A percentile compares a stretch with the other conserved stretches of the same genome.
Evolutionary conservation across 208 protist genomes (phyloP).

Genomic region (Vickermania spadyakhi): DNA sequence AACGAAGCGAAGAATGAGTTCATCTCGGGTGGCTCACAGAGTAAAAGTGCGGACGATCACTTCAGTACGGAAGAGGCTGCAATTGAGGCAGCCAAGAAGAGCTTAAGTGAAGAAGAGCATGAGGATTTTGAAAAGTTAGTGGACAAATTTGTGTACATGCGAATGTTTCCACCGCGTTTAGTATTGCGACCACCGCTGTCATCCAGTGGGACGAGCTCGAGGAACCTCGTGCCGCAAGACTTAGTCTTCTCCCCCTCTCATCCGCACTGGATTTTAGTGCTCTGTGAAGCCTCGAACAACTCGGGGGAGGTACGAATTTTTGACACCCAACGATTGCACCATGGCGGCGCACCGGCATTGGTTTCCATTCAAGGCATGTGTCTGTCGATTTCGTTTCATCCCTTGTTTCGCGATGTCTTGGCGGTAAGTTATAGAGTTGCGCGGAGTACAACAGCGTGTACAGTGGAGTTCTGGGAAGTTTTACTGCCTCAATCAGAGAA

Average conservation of each 20-base stretch:
- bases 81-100: not conserved
- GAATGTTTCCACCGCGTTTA: constrained; percentile 45
- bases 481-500: no score
- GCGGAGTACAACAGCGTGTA: constrained; percentile 56
- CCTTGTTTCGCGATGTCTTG: constrained; percentile 67
- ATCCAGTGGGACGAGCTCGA: constrained; percentile 23
- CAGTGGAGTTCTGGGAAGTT: constrained; percentile 35
- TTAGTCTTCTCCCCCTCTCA: constrained; percentile 72
- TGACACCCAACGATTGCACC: constrained; percentile 46
- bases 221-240: constrained; percentile 24
- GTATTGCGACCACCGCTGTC: constrained; percentile 65
- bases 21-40: not conserved
- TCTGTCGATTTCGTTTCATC: constrained; percentile 59
- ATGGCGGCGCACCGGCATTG: constrained; percentile 22
- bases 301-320: constrained; percentile 63
- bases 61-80: not conserved
- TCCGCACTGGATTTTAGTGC: constrained; percentile 61
- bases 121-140: no score
- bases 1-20: not conserved
- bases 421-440: constrained; percentile 60
- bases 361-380: constrained; percentile 46
- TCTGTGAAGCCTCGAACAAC: constrained; percentile 30
- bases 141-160: not conserved
- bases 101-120: no score
- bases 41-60: not conserved